Conservation (phyloP, 257 asterid species). For the Prunella vulgaris region DNA sequence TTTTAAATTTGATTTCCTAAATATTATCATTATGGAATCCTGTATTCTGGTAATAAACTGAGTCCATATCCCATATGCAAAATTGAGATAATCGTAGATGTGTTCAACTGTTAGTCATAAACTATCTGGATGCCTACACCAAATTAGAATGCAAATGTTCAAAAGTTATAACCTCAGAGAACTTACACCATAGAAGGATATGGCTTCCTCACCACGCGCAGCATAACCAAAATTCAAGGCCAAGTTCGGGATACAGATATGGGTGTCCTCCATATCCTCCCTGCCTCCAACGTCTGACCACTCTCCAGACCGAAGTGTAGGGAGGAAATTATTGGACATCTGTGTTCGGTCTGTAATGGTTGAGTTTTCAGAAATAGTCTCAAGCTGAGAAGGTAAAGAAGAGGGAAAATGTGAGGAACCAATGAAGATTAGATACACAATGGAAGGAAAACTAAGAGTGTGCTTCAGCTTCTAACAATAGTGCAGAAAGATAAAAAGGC, state of each 20-base stretch:
- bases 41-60: too few species aligned
- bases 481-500: background rate
- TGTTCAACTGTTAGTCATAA: background rate
- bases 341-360: slow-evolving; percentile 39
- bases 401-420: slow-evolving; percentile 6
- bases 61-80: background rate
- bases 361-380: slow-evolving; percentile 69
- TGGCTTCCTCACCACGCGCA: slow-evolving; percentile 54
- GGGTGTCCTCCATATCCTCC: slow-evolving; percentile 80
- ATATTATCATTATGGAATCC: too few species aligned
- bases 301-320: slow-evolving; percentile 70
- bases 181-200: slow-evolving; percentile 97
- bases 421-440: background rate
- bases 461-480: background rate
- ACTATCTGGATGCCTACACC: background rate
- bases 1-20: background rate
- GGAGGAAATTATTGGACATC: slow-evolving; percentile 44
- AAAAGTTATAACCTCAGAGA: slow-evolving; percentile 28
- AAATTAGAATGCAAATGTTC: background rate
- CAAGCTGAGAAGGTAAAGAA: slow-evolving; percentile 44
- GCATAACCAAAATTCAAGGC: slow-evolving; percentile 53
- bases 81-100: background rate
- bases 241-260: slow-evolving; percentile 69
- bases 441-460: background rate
- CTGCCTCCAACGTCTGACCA: slow-evolving; percentile 85